A percentile compares a stretch with the other conserved stretches of the same genome.
Conservation (phyloP, 2,329 filamentous ascomycete genomes). For the Ophiostoma tasmaniense region DNA sequence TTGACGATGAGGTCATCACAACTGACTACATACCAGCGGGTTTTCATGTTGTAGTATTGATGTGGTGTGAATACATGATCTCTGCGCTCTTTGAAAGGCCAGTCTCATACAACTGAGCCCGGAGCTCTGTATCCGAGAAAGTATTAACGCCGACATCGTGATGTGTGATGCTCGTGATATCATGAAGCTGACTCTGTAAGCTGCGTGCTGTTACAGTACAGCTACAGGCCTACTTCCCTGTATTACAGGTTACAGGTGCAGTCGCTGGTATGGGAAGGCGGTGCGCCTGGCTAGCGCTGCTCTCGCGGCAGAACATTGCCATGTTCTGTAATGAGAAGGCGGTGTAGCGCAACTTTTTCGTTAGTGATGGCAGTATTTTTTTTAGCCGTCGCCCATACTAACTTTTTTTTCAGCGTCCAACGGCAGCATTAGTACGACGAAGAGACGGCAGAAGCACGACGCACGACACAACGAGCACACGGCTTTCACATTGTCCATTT, state of each 20-base stretch:
- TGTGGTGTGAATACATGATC: constrained; percentile 40
- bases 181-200: background rate
- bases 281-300: constrained; percentile 4
- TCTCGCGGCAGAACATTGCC: constrained; percentile 13
- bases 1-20: background rate
- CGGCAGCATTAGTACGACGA: background rate
- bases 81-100: background rate
- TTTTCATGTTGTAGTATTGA: constrained; percentile 68
- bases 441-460: background rate
- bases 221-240: background rate
- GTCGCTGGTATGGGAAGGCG: constrained; percentile 13
- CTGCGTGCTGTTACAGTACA: background rate
- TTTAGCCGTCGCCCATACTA: constrained; percentile 12
- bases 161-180: background rate
- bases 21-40: constrained; percentile 56
- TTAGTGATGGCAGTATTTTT: constrained; percentile 12
- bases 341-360: constrained; percentile 19
- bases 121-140: background rate
- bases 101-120: background rate
- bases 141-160: background rate
- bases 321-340: constrained; percentile 8
- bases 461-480: background rate
- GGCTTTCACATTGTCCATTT: background rate
- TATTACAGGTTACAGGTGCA: background rate
- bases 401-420: constrained; percentile 5